These are phyloP conservation scores for Sporothrix luriei DNA, from an alignment of 2,329 filamentous ascomycete genomes.

Conservation along the genomic window DNA sequence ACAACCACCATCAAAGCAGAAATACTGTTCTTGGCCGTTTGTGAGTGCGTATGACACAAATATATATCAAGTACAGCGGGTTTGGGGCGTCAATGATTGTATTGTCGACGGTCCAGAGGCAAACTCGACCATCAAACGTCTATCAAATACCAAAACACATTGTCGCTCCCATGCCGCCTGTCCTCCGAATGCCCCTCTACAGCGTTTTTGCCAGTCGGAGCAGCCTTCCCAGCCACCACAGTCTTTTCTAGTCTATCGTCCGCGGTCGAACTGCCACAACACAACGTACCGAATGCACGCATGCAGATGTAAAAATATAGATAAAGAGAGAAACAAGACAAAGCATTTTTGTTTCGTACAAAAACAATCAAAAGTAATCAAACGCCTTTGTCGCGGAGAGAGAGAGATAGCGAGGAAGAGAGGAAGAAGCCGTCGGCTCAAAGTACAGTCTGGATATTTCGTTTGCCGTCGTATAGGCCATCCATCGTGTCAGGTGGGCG, in stretches of 20 bases:
- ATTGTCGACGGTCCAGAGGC: background rate
- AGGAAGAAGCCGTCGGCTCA: background rate
- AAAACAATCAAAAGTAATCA: constrained; percentile 18
- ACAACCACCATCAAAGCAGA: background rate
- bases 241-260: constrained; percentile 1
- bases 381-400: constrained; percentile 15
- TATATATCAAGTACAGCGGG: no score
- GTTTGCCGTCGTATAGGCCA: background rate
- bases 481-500: background rate
- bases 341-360: constrained; percentile 6
- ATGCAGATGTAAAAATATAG: background rate
- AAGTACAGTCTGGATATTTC: background rate
- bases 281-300: constrained; percentile 5
- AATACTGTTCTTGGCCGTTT: background rate
- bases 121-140: constrained; percentile 15
- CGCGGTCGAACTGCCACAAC: constrained; percentile 1
- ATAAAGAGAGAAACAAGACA: background rate
- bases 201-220: constrained; percentile 5
- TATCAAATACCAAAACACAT: constrained; percentile 8
- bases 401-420: background rate
- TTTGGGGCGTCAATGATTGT: background rate
- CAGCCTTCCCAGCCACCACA: constrained; percentile 3
- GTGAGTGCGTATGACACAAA: no score
- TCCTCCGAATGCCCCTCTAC: background rate
- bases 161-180: background rate